Base-by-base conservation (phyloP, 192 early-diverging fungal genomes). In the Gamsiella multidivaricata region DNA sequence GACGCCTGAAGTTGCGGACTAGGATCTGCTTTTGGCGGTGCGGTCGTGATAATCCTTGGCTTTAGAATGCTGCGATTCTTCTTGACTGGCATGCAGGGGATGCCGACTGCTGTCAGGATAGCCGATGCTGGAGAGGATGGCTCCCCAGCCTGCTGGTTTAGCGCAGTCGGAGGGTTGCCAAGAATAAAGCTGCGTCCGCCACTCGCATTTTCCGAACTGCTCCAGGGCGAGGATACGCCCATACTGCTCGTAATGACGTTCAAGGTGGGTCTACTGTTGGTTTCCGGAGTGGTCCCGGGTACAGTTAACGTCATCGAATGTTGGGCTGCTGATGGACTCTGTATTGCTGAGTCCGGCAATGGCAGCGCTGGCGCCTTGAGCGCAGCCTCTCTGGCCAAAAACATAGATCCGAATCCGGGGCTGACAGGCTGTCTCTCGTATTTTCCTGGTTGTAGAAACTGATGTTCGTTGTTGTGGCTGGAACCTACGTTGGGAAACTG, bases 321-420 rank as follows among this genome's bases (percentile, higher is more conserved):
- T 22, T 60, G 37, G 22, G 54, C 9, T 26, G 54, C 8, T 7
- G 62, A 65, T 2, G 37, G 34, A 7, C 46, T 55, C 5, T 54
- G 61, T 5, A 31, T 11, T n/a, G 37, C 12, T 15, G 32, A 6
- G 29, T 56, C 29, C 4, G 54, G 17, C 25, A 15, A 7, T 0
- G 41, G 2, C 23, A 37, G 20, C 7, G 55, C n/a, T 18, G 61
- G 54, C 1, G 50, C 50, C 54, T 46, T 29, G 9, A 78, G 11
- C 5, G 74, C 74, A 7, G 74, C 74, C 28, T 78, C 65, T 52
- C 66, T 47, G 1, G 59, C 74, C 37, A 78, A 42, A 28, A 69
- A 78, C 74, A 78, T 78, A 3, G 74, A 69, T 0, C 74, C 74
- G 41, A 78, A 78, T n/a, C 74, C 74, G 18, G 74, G 74, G 39